Evolutionary conservation across 2,329 filamentous ascomycete genomes (phyloP), one percentile per base, ranked within the genome.

Genomic region (Raffaelea albimanens): DNA sequence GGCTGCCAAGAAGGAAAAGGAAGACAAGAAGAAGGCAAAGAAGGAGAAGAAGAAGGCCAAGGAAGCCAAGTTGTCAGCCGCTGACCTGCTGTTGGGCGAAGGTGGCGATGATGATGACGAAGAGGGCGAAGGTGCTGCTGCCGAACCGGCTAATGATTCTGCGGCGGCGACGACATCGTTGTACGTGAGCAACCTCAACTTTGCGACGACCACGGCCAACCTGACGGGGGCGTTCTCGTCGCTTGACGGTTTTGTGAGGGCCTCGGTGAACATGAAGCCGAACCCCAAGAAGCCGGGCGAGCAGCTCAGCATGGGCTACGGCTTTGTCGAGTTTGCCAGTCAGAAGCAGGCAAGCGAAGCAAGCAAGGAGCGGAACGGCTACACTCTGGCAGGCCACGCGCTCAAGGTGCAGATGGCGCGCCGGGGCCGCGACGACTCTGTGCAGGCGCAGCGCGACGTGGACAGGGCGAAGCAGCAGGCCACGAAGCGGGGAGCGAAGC

Each of bases 261-360:
- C 89, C 23, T 79, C 81, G 54, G 89, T 98, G 55, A 96, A 96
- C 70, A 96, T 88, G 21, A 95, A 94, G 68, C 78, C 82, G 36
- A 89, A 98, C 61, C 79, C 25, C 25, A 29, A 95, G 71, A 86
- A 85, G 60, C 83, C 87, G 18, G 87, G 86, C 9, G 84, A 95
- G 64, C 77, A 85, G 4, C 78, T 98, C 46, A 96, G 90, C 62
- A 96, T 97, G 90, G 93, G 93, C 34, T 98, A 95, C 62, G 93
- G 90, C 40, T 98, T 98, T 64, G 79, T 89, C 50, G 89, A 95
- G 58, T 98, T 97, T 67, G 78, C 76, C 50, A 83, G 76, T 55
- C 87, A 87, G 59, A 76, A 74, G 38, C 79, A 90, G 58, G 91
- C 93, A 1, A 79, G 87, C 55, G 83, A 85, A 41, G 93, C 91